Base-by-base conservation (phyloP, 2,329 filamentous ascomycete genomes). In the Nothophoma quercina region DNA sequence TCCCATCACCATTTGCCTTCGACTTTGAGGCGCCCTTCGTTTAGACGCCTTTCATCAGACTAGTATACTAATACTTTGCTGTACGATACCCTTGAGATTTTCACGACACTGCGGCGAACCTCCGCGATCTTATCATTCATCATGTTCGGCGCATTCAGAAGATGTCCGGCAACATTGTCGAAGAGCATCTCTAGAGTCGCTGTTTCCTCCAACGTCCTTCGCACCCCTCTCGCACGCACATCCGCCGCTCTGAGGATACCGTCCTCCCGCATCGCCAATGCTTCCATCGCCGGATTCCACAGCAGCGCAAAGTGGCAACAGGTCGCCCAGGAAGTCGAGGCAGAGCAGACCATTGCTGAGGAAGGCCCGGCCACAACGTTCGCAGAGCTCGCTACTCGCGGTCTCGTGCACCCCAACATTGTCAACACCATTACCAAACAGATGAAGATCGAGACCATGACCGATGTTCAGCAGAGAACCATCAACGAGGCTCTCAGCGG, bases 401-500 rank as follows among this genome's bases (percentile, higher is more conserved):
- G 72, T 5, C 64, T 82, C 77, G 83, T 96, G 33, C 81, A 93
- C 68, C 69, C 75, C 19, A 84, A 81, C 53, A 76, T 97, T 43
- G 80, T 96, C 58, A 69, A 80, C 4, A 83, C 88, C 21, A 86
- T 99, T 63, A 89, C 84, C 1, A 63, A 83, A 5, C 83, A 85
- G 44, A 90, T 98, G 87, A 79, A 82, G 22, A 88, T 97, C 64
- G 83, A 88, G 41, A 85, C 80, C 32, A 98, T 99, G 95, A 98
- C 93, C 18, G 89, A 95, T 18, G 93, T 99, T 12, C 95, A 99
- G 75, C 82, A 85, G 39, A 83, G 88, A 71, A 96, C 93, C 10
- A 92, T 99, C 69, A 85, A 85, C 54, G 83, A 90, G 49, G 90
- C 90, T 4, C 79, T 98, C 33, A 85, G 86, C 61, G 93, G 95